Evolutionary conservation across 1,139 yeast genomes (phyloP), one percentile per base, ranked within the genome.

Genomic region (Pichia sp.): DNA sequence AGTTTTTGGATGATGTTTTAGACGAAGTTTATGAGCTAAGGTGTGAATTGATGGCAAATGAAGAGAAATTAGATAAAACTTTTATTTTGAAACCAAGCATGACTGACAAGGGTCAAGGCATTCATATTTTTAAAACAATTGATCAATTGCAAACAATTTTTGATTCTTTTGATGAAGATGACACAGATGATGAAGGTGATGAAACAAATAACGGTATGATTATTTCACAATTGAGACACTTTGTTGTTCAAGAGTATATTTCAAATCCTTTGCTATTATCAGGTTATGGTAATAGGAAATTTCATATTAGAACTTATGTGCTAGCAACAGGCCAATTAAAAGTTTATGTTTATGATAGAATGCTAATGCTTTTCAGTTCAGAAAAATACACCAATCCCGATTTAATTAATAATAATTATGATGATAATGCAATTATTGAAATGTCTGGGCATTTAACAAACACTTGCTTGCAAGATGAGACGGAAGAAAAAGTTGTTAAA

Each of bases 71-170:
- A 39, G 41, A 47, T 8, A 80, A 77, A 58, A 78, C 84, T 51
- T 93, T 95, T 91, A 93, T 93, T 48, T 73, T 93, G 62, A 93
- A 93, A 65, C 99, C 99, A 14, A 83, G 96, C 59, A 90, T 93
- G 97, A 86, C 96, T 62, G 99, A 93, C 64, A 84, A 93, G 65
- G 99, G 96, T 13, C 97, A 93, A 67, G 99, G 99, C 0, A 90
- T 93, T 45, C 73, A 96, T 47, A 69, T 93, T 1, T 93, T 93
- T 70, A 76, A 76, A 51, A 84, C 91, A 0, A 73, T 89, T 36
- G 87, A 82, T 14, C 95, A 90, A 60, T 72, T 93, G 50, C 97
- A 91, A 65, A 77, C 70, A 3, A 84, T 91, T 13, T 93, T 93
- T 66, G 86, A 93, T 62, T 82, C 86, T 8, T 89, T 89, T 68